Conservation (phyloP, 2,329 filamentous ascomycete species). For the Aspergillus sp. region DNA sequence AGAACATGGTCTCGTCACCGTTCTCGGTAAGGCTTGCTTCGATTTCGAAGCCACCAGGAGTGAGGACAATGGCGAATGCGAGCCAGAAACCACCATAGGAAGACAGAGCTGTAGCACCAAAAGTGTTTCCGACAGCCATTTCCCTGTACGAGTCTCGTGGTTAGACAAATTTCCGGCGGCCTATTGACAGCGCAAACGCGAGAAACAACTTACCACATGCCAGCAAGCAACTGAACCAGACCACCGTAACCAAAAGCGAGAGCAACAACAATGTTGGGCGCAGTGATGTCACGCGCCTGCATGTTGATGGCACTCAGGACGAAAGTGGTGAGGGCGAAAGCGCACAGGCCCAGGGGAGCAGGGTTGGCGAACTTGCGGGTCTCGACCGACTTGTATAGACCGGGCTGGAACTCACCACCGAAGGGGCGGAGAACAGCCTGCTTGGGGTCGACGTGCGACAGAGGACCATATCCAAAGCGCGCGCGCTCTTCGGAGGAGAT, state of each 20-base stretch:
- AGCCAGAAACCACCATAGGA: constrained; percentile 88
- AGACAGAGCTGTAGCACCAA: constrained; percentile 76
- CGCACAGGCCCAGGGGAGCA: constrained; percentile 71
- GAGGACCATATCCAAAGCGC: constrained; percentile 52
- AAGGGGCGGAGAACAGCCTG: constrained; percentile 59
- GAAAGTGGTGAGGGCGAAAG: constrained; percentile 82
- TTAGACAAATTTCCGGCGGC: not conserved
- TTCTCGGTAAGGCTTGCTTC: constrained; percentile 37
- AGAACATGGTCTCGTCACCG: constrained; percentile 44
- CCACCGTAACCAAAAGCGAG: constrained; percentile 75
- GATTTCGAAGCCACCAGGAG: constrained; percentile 66
- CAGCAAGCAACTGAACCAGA: constrained; percentile 73
- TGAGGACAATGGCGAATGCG: constrained; percentile 69
- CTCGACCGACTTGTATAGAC: constrained; percentile 64
- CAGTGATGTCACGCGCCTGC: constrained; percentile 58
- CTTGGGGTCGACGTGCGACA: constrained; percentile 50
- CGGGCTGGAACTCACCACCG: constrained; percentile 72
- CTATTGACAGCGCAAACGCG: not conserved
- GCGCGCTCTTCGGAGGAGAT: constrained; percentile 23
- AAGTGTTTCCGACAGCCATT: constrained; percentile 84
- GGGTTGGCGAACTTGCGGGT: constrained; percentile 75
- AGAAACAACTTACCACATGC: constrained; percentile 70
- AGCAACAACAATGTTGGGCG: constrained; percentile 67
- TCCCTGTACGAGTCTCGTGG: constrained; percentile 55
- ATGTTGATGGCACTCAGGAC: constrained; percentile 75